A percentile compares a stretch with the other conserved stretches of the same genome.
phyloP scores from a whole-genome alignment of 306 rosid species.

The Sindora glabra region DNA sequence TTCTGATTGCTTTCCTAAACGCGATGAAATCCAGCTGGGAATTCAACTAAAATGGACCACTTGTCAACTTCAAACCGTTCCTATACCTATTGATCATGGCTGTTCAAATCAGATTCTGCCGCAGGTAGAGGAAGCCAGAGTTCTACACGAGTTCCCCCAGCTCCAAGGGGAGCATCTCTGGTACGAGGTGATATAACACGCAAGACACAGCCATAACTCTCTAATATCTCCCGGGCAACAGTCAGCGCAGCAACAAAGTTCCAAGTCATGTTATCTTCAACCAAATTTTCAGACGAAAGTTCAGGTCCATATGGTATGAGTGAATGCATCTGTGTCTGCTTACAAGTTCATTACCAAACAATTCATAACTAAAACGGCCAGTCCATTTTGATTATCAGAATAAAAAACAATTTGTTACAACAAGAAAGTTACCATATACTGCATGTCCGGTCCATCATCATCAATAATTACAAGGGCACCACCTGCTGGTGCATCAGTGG shows the following conservation, averaged over 20 bases:
- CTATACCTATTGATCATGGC: conserved; percentile 35
- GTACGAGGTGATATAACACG: conserved; percentile 81
- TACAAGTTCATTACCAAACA: conserved; percentile 14
- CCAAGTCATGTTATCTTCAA: conserved; percentile 97
- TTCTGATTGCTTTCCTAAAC: background rate
- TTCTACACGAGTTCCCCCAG: conserved; percentile 91
- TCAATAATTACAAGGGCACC: conserved; percentile 80
- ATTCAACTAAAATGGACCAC: conserved; percentile 1
- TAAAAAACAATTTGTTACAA: background rate
- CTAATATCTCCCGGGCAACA: conserved; percentile 91
- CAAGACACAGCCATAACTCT: conserved; percentile 83
- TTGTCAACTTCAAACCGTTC: conserved; percentile 5
- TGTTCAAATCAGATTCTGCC: conserved; percentile 34
- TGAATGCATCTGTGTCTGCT: conserved; percentile 89
- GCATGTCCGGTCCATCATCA: conserved; percentile 98
- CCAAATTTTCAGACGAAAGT: conserved; percentile 54
- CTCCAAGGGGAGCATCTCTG: conserved; percentile 72
- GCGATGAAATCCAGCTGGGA: background rate
- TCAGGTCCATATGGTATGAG: conserved; percentile 79
- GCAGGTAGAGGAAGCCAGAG: conserved; percentile 76
- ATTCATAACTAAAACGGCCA: conserved; percentile 1
- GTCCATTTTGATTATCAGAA: conserved; percentile 4
- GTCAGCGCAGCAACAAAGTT: conserved; percentile 88
- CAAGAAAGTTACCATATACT: conserved; percentile 62
- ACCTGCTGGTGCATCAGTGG: conserved; percentile 83